Base-by-base conservation (phyloP, 768 basidiomycete genomes). In the Pholiota microspora region DNA sequence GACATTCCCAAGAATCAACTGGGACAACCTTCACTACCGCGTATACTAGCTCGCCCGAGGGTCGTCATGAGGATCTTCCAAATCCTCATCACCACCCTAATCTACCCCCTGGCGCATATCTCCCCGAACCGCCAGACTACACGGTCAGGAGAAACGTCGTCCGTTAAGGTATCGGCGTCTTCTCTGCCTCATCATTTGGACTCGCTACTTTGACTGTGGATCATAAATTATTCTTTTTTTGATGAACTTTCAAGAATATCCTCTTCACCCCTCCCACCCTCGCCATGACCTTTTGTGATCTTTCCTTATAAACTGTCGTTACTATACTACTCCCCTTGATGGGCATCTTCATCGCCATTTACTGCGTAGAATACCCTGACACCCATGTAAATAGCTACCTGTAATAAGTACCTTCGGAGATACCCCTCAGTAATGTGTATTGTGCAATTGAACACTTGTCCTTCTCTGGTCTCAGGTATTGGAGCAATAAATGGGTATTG, bases 21-120 rank as follows among this genome's bases (percentile, higher is more conserved):
- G 64, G 59, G 23, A 57, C 58, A 4, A 58, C 60, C 3, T 70
- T 60, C 47, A 42, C 60, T 35, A 67, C 66, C 12, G 63, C 66
- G n/a, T 51, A 57, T 35, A 61, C 48, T 29, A 59, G 57, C 35
- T 65, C 64, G 34, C 60, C 64, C 0, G 58, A 38, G 28, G 50
- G 45, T 13, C 38, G 18, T 1, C 29, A 51, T 27, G 28, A 40
- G 4, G 40, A 29, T 28, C 40, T 44, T n/a, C 50, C 51, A n/a
- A 51, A 49, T 15, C 48, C 48, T 7, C 24, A 35, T 25, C 15
- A n/a, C 15, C 32, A 35, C 21, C 48, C 48, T 0, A 23, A 3
- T 23, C 21, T 23, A 7, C 40, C 40, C 9, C 18, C 3, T 9
- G 40, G 21, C 21, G 40, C 40, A 42, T 23, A 42, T 23, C 18